Evolutionary conservation across 371 early-diverging fungal genomes (phyloP).

Genomic region (Thermomucor indicae-seudaticae): DNA sequence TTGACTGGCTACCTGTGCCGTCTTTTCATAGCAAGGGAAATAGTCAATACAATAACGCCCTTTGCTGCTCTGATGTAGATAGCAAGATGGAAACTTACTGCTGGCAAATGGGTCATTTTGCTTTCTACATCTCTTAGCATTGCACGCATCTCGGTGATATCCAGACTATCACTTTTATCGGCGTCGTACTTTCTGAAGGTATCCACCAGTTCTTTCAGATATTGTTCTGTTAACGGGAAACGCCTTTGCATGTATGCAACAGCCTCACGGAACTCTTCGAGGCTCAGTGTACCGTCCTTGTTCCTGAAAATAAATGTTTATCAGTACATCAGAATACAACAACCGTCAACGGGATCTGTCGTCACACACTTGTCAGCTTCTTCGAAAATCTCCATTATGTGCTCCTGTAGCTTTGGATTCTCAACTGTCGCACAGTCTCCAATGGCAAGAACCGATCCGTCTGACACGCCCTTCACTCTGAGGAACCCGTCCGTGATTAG

Average conservation of each 20-base stretch:
- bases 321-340: not conserved
- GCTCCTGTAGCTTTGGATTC: constrained; percentile 59
- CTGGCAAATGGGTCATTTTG: constrained; percentile 71
- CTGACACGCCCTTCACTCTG: constrained; percentile 60
- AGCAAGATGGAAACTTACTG: constrained; percentile 33
- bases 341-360: not conserved
- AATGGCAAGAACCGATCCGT: constrained; percentile 72
- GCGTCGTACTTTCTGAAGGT: constrained; percentile 59
- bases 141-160: constrained; percentile 54
- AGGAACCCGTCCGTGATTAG: constrained; percentile 69
- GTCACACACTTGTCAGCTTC: constrained; percentile 43
- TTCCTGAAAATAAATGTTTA: constrained; percentile 17
- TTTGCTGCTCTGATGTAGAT: not conserved
- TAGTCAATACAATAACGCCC: not conserved
- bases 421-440: constrained; percentile 87
- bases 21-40: constrained; percentile 26
- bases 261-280: constrained; percentile 42
- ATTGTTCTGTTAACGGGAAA: constrained; percentile 54
- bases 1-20: constrained; percentile 90
- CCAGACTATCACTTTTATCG: constrained; percentile 55
- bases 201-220: constrained; percentile 41
- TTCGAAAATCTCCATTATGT: constrained; percentile 49
- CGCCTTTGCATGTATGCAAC: constrained; percentile 32
- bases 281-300: constrained; percentile 43
- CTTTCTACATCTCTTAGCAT: constrained; percentile 62